These are phyloP conservation scores for Ceratocystis smalleyi DNA, from an alignment of 2,329 filamentous ascomycete species.

Conservation along the genomic window DNA sequence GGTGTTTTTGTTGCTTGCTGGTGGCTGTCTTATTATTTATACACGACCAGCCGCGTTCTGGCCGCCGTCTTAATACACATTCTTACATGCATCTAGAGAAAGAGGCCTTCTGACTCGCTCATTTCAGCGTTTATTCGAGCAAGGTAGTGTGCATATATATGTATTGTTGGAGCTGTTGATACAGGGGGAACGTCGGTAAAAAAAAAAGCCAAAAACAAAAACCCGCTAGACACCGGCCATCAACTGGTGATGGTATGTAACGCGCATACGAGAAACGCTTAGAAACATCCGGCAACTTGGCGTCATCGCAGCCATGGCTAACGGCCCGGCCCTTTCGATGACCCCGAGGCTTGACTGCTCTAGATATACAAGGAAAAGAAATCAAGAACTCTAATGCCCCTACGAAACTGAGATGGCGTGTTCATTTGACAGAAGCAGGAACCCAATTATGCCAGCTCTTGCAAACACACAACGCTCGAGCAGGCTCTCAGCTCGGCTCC, in stretches of 20 bases:
- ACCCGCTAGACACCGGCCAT: background rate
- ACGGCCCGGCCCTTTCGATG: background rate
- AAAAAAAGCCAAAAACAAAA: background rate
- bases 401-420: background rate
- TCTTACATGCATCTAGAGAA: background rate
- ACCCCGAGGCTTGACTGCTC: background rate
- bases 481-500: background rate
- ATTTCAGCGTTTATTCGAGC: background rate
- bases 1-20: conserved; percentile 2
- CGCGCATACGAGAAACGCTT: background rate
- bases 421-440: background rate
- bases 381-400: background rate
- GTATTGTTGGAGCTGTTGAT: background rate
- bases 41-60: background rate
- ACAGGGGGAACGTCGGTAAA: background rate
- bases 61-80: background rate
- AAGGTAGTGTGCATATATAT: background rate
- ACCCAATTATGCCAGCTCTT: background rate
- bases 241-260: background rate
- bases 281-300: background rate
- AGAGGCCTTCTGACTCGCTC: too few species aligned
- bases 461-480: background rate
- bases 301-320: background rate
- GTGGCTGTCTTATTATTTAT: background rate
- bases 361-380: background rate